Conservation (phyloP, 768 basidiomycete genomes). For the Naganishia kalamii region DNA sequence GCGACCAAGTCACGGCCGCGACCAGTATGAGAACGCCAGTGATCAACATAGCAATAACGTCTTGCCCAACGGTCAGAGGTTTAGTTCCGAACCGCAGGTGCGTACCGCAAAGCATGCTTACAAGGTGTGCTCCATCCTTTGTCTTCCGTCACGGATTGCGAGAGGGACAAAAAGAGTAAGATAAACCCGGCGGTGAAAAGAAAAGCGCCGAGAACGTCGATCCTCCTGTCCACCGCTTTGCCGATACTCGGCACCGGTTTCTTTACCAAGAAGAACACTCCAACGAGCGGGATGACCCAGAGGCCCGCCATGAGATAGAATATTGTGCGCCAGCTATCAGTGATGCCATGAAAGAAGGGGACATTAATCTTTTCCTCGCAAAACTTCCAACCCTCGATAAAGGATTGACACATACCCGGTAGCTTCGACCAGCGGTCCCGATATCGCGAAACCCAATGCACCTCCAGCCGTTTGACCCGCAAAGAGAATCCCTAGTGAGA, state of each 20-base stretch:
- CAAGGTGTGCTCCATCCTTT: conserved; percentile 58
- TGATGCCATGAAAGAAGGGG: conserved; percentile 13
- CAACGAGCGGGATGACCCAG: conserved; percentile 53
- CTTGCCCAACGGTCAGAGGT: conserved; percentile 37
- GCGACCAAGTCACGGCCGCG: conserved; percentile 61
- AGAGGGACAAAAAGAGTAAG: conserved; percentile 64
- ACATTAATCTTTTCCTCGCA: not conserved
- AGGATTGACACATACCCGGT: conserved; percentile 66
- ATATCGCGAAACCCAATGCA: conserved; percentile 71
- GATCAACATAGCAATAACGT: conserved; percentile 63
- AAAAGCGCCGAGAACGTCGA: conserved; percentile 73
- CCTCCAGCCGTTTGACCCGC: conserved; percentile 54
- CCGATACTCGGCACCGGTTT: conserved; percentile 44
- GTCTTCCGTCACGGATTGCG: conserved; percentile 56
- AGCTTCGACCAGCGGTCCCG: conserved; percentile 61
- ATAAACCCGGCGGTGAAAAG: conserved; percentile 60
- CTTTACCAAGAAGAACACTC: conserved; percentile 56
- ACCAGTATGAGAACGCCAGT: conserved; percentile 57
- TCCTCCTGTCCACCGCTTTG: conserved; percentile 45
- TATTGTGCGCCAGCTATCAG: conserved; percentile 59
- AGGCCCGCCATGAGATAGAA: conserved; percentile 61
- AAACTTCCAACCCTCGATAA: conserved; percentile 14
- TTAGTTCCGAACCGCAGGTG: not conserved
- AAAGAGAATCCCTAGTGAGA: not conserved
- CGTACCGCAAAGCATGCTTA: conserved; percentile 47